These are phyloP conservation scores for Hymenoscyphus fructigenus DNA, from an alignment of 2,329 filamentous ascomycete genomes.

Conservation along the genomic window DNA sequence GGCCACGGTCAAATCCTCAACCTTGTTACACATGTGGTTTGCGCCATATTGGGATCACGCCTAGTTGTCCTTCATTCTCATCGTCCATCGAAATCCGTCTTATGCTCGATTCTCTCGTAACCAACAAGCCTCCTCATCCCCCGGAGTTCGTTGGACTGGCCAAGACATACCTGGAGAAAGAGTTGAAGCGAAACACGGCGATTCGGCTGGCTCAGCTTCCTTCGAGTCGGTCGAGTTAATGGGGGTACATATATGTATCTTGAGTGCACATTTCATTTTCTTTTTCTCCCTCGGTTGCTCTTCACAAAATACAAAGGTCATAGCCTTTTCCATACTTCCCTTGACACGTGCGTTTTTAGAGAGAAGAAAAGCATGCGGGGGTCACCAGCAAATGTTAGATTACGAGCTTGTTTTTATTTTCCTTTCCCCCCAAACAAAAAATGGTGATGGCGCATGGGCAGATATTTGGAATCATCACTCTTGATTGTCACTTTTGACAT, in stretches of 20 bases:
- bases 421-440: neutral
- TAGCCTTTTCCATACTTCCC: neutral
- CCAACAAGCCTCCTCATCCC: neutral
- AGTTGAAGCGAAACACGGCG: neutral
- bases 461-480: too few species aligned
- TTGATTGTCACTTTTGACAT: too few species aligned
- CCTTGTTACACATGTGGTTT: neutral
- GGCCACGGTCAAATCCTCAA: neutral
- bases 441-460: too few species aligned
- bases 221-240: neutral
- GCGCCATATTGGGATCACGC: neutral
- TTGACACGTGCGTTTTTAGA: neutral
- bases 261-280: neutral
- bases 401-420: neutral
- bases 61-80: neutral
- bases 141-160: neutral
- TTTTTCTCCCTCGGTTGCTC: neutral
- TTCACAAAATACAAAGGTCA: neutral
- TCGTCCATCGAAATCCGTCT: neutral
- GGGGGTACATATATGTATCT: neutral
- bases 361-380: neutral
- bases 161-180: neutral
- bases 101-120: constrained; percentile 2
- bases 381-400: neutral
- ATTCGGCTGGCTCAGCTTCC: neutral